phyloP scores from a whole-genome alignment of 2,329 filamentous ascomycete species.

The Endoconidiophora polonica region DNA sequence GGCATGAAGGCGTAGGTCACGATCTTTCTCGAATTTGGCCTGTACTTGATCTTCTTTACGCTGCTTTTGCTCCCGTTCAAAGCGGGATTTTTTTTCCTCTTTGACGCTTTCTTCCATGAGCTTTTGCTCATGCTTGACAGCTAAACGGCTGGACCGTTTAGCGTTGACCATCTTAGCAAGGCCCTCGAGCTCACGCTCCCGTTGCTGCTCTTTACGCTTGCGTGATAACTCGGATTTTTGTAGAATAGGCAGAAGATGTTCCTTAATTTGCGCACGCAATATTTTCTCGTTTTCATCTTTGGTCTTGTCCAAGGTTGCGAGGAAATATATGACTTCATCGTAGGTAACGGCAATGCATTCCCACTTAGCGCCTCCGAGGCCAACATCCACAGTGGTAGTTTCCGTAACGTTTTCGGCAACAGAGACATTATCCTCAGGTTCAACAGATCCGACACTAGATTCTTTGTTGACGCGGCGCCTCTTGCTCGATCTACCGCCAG shows the following conservation, averaged over 20 bases:
- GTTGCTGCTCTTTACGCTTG: slow-evolving; percentile 49
- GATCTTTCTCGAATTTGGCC: slow-evolving; percentile 47
- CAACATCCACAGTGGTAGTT: slow-evolving; percentile 33
- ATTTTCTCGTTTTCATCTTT: slow-evolving; percentile 74
- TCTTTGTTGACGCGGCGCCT: slow-evolving; percentile 28
- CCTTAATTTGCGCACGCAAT: slow-evolving; percentile 52
- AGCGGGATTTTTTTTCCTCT: slow-evolving; percentile 12
- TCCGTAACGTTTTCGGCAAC: slow-evolving; percentile 15
- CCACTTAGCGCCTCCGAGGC: slow-evolving; percentile 66
- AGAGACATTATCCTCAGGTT: slow-evolving; percentile 23
- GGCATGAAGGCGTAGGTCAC: slow-evolving; percentile 65
- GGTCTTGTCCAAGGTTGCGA: slow-evolving; percentile 55
- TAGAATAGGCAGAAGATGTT: slow-evolving; percentile 69
- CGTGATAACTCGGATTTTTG: slow-evolving; percentile 61
- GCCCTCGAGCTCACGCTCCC: slow-evolving; percentile 64
- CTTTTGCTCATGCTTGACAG: slow-evolving; percentile 26
- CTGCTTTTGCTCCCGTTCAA: slow-evolving; percentile 46
- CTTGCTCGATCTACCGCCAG: slow-evolving; percentile 51
- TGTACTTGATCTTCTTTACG: slow-evolving; percentile 46
- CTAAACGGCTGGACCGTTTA: slow-evolving; percentile 82
- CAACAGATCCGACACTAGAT: slow-evolving; percentile 15
- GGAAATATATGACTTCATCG: slow-evolving; percentile 55
- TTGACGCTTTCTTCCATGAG: slow-evolving; percentile 8
- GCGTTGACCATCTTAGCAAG: slow-evolving; percentile 81
- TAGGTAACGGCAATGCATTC: slow-evolving; percentile 77